Base-by-base conservation (phyloP, 2,329 filamentous ascomycete genomes). In the Scleromitrula shiraiana region DNA sequence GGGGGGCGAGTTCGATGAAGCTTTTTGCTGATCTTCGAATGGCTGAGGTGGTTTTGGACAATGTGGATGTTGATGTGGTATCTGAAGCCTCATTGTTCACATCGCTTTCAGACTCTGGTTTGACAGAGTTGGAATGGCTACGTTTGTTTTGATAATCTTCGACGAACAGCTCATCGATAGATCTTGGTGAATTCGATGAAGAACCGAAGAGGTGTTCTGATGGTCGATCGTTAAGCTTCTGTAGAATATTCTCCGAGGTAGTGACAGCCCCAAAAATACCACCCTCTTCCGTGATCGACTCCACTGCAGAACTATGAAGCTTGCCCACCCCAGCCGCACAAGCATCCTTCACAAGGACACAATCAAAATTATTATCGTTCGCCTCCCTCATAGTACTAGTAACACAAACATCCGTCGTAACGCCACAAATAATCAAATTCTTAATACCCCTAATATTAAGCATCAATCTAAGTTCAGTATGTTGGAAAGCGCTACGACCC, bases 391-490 rank as follows among this genome's bases (percentile, higher is more conserved):
- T 63, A 2, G 64, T 66, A 14, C 54, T 62, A 19, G 55, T 53
- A 3, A 67, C 64, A 51, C 64, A 67, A 14, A 65, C 63, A 55
- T 67, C 64, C 6, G 64, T 67, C 2, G 64, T 67, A 2, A 65
- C 64, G 4, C 64, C 64, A 26, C 56, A 59, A 1, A 67, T 49
- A 0, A 66, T 49, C 39, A 66, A 42, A 33, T 65, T 66, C 46
- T 49, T 60, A n/a, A 65, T 56, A 1, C 63, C 61, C 23, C 53
- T 58, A 7, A 64, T 52, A 14, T 53, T 57, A 20, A 67, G 51
- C 48, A 66, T 44, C 6, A 65, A 49, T 27, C 57, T 54, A 26
- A 67, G 61, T 19, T 66, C 64, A 3, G 65, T 67, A 23, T 81
- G 57, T 29, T 59, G 53, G 35, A 67, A 67, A 5, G 64, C 64